Percentiles rank a stretch among this genome's conserved stretches.
These are phyloP conservation scores for Tilletia caries DNA, from an alignment of 1,284 basidiomycete species.

Conservation along the genomic window DNA sequence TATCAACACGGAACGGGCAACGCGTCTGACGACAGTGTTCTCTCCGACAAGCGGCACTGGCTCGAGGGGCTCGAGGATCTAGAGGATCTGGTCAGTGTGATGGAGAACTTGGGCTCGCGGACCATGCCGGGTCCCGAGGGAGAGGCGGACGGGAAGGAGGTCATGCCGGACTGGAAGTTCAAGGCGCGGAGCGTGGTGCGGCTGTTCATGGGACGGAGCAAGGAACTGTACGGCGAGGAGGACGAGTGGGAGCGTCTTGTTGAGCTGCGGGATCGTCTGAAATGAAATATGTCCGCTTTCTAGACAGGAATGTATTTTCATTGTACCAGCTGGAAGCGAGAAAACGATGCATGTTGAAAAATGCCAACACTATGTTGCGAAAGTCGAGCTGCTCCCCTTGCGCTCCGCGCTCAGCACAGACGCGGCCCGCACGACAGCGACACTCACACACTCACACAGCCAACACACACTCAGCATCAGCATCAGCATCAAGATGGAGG, in stretches of 20 bases:
- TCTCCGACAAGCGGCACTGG: slow-evolving; percentile 17
- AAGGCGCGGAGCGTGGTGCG: slow-evolving; percentile 83
- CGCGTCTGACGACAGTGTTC: slow-evolving; percentile 17
- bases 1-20: slow-evolving; percentile 29
- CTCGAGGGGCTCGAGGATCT: slow-evolving; percentile 29
- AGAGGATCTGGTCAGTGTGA: slow-evolving; percentile 63
- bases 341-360: no score
- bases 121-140: slow-evolving; percentile 43
- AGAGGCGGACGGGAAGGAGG: slow-evolving; percentile 50
- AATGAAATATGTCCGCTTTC: neutral
- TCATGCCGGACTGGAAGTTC: slow-evolving; percentile 68
- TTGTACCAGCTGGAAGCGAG: no score
- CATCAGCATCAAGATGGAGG: slow-evolving; percentile 49
- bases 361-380: neutral
- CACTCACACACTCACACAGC: neutral
- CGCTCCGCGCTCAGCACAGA: neutral
- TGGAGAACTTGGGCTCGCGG: slow-evolving; percentile 76
- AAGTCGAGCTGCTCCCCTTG: neutral
- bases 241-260: slow-evolving; percentile 73
- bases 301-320: neutral
- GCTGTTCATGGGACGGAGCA: slow-evolving; percentile 74
- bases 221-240: slow-evolving; percentile 73
- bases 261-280: slow-evolving; percentile 53
- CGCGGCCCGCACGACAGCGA: neutral
- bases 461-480: neutral